A percentile compares a stretch with the other conserved stretches of the same genome.
These are phyloP conservation scores for Selaginella tamariscina DNA, from an alignment of 75 land plant species.

Conservation along the genomic window DNA sequence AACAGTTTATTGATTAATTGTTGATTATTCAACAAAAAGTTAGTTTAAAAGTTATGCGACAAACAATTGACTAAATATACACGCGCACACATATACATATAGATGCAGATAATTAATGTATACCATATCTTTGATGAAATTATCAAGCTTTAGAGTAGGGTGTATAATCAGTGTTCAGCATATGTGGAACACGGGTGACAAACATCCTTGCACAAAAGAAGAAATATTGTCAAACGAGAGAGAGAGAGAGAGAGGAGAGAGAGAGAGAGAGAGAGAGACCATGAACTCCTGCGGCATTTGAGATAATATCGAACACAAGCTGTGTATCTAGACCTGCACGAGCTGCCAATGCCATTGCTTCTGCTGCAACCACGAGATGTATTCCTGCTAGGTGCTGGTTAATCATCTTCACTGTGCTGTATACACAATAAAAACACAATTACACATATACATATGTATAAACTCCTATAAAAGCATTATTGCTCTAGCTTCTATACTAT, in stretches of 20 bases:
- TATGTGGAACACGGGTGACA: conserved; percentile 48
- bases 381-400: conserved; percentile 62
- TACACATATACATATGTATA: no score
- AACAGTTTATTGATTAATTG: no score
- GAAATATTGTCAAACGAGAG: background rate
- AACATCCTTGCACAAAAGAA: conserved; percentile 46
- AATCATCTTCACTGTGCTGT: conserved; percentile 71
- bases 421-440: conserved; percentile 12
- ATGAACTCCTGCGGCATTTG: conserved; percentile 96
- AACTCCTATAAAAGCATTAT: no score
- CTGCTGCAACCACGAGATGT: conserved; percentile 68
- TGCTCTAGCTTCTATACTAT: no score
- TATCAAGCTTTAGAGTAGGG: conserved; percentile 72
- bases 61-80: no score
- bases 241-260: conserved; percentile 16
- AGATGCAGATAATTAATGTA: conserved; percentile 1
- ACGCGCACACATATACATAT: no score
- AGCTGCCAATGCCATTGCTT: conserved; percentile 81
- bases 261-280: conserved; percentile 30
- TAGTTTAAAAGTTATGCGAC: background rate
- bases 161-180: conserved; percentile 47
- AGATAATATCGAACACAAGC: conserved; percentile 74
- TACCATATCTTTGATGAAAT: conserved; percentile 96
- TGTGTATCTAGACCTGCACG: conserved; percentile 67
- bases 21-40: conserved; percentile 10